Base-by-base conservation (phyloP, 129 eudicot genomes). In the Escallonia herrerae region DNA sequence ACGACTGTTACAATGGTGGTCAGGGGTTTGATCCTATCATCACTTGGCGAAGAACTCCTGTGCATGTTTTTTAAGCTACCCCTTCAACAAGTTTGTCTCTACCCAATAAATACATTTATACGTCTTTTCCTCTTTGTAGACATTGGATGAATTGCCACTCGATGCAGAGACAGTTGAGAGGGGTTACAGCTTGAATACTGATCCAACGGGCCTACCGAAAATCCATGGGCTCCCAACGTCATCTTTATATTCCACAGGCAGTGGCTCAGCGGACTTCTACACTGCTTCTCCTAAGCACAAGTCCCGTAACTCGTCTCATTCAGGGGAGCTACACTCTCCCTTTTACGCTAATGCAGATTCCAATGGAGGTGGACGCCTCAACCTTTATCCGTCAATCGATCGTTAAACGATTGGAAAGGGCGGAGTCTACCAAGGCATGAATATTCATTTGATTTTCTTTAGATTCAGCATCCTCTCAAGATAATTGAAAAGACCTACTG, bases 101-200 rank as follows among this genome's bases (percentile, higher is more conserved):
- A 22, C 33, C 33, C 33, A 0, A 22, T 22, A 22, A 22, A 22
- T 22, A 0, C 33, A 22, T 22, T 22, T 0, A 22, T 22, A 0
- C 33, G 33, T 22, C 33, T 22, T 22, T 22, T 22, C 33, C 58
- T 14, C 58, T 55, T 47, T 76, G 60, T 50, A 93, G 99, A 87
- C 88, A 14, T 64, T 93, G 82, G 99, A 93, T 78, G 99, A 93
- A 68, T 77, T 93, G 55, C 99, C 99, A 6, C 84, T 86, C 15
- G 99, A 93, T 68, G 99, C 99, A 44, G 99, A 93, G 61, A 73
- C 90, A 1, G 84, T 93, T 33, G 96, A 89, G 76, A 84, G 87
- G 74, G 99, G 99, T 57, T 89, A 93, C 82, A 84, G 86, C 64
- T 54, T 86, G 74, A 79, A 77, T 64, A 80, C 70, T 11, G 96